Evolutionary conservation across 225 moss, liverwort and hornwort species (phyloP), one percentile per base, ranked within the genome.

Genomic region (Ulota crispa): DNA sequence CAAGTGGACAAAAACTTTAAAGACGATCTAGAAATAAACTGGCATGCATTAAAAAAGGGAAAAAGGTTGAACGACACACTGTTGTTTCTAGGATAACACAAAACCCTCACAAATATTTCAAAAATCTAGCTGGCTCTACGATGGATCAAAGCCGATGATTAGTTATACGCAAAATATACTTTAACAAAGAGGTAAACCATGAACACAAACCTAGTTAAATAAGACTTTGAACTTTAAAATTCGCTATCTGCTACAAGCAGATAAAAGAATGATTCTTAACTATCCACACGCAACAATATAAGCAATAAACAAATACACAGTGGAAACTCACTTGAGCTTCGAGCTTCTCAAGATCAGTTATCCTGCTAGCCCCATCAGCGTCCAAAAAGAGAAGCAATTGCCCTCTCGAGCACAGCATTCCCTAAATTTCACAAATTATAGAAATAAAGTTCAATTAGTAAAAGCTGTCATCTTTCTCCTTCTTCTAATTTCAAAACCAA

Each of bases 311-410:
- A 79, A 80, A 57, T 47, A 14, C 36, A 43, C 18, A 37, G 6
- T 59, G n/a, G 28, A 27, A 39, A 82, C 84, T 89, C 42, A 98
- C 89, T 87, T 89, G 88, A 63, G 72, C 85, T 88, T 98, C 97
- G 54, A 98, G 91, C 85, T 94, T 98, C 76, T 88, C 90, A 74
- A 94, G 84, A 64, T 95, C 97, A 24, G 85, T 92, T 45, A 98
- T 94, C 83, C 92, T 91, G 76, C 94, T 98, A 59, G 97, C 97
- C 56, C 97, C 97, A 82, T 98, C 95, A 52, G 97, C 94, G 90
- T 98, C 97, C 78, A 98, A 86, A 93, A 98, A 93, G 62, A 95
- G 90, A 70, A 95, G 94, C 78, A 98, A 81, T 76, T 93, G 92
- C 41, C 97, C 97, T 60, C 97, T 87, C 74, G 97, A 91, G 80